phyloP scores from a whole-genome alignment of 2,329 filamentous ascomycete species.

The Colletotrichum viniferum region DNA sequence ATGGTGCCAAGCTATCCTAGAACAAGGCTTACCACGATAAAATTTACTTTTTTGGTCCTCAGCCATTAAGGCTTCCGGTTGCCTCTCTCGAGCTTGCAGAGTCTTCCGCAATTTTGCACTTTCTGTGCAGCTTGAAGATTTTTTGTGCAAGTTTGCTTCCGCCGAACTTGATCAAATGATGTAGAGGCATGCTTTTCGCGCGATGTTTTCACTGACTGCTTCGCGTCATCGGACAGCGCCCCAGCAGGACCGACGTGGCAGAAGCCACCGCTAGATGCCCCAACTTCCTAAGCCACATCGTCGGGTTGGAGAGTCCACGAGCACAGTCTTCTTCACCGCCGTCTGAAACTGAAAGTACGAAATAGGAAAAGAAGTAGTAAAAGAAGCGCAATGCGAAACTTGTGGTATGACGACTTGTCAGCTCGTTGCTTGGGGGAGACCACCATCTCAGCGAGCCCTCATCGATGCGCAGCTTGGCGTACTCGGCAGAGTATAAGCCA shows the following conservation, averaged over 20 bases:
- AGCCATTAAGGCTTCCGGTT: not conserved
- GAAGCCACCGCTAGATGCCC: not conserved
- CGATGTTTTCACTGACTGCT: not conserved
- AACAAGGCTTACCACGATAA: not conserved
- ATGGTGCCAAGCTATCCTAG: not conserved
- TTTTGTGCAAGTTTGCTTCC: not conserved
- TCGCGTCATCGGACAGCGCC: not conserved
- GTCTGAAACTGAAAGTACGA: not conserved
- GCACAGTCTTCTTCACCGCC: not conserved
- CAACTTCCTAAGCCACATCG: not conserved
- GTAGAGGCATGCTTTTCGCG: not conserved
- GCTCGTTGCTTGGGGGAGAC: not conserved
- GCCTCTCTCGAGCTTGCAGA: not conserved
- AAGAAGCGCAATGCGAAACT: not conserved
- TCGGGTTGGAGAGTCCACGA: not conserved
- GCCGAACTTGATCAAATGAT: not conserved
- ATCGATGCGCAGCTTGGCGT: not conserved
- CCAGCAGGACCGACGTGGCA: not conserved
- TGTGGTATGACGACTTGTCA: not conserved
- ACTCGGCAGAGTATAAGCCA: not conserved
- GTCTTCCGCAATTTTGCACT: not conserved
- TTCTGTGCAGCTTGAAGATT: not conserved
- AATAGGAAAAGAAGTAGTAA: not conserved
- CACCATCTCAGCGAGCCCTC: not conserved
- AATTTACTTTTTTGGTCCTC: not conserved